Evolutionary conservation across 176 grass and related monocot genomes (phyloP).

Genomic region (Aegilops umbellulata): DNA sequence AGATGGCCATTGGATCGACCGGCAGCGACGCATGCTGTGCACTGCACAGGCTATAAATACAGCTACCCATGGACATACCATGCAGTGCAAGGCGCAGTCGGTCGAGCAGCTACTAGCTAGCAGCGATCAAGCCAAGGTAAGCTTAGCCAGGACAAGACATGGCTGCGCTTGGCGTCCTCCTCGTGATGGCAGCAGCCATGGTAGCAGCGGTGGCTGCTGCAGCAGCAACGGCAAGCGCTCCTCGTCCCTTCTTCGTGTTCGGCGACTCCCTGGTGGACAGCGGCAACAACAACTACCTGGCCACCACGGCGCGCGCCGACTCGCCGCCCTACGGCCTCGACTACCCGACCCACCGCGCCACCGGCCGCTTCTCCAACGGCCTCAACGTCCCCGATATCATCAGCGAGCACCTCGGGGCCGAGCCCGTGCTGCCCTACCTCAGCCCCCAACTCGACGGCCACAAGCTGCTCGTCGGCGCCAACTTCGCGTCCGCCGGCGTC

Average conservation of each 20-base stretch:
- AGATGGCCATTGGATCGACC: neutral
- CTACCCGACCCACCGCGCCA: conserved; percentile 22
- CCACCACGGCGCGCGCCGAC: conserved; percentile 11
- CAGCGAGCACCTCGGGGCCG: conserved; percentile 2
- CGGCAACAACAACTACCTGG: conserved; percentile 24
- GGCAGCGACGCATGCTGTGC: no score
- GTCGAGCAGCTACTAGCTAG: neutral
- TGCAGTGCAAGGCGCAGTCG: neutral
- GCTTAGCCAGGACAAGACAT: neutral
- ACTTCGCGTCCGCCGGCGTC: conserved; percentile 94
- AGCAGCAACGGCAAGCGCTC: neutral
- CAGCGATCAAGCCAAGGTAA: neutral
- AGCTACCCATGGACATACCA: neutral
- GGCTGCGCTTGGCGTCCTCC: neutral
- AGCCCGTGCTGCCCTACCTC: conserved; percentile 4
- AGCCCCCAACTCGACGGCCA: conserved; percentile 9
- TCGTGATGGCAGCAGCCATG: neutral
- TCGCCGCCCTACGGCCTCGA: conserved; percentile 10
- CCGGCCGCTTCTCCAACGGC: conserved; percentile 20
- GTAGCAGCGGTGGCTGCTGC: no score
- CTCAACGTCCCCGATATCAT: conserved; percentile 16
- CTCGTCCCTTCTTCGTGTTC: conserved; percentile 7
- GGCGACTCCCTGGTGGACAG: conserved; percentile 18
- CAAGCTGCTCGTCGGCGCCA: conserved; percentile 80
- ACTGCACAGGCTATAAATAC: neutral